phyloP scores from a whole-genome alignment of 2,329 filamentous ascomycete species.

The Chaetomiaceae sp. region DNA sequence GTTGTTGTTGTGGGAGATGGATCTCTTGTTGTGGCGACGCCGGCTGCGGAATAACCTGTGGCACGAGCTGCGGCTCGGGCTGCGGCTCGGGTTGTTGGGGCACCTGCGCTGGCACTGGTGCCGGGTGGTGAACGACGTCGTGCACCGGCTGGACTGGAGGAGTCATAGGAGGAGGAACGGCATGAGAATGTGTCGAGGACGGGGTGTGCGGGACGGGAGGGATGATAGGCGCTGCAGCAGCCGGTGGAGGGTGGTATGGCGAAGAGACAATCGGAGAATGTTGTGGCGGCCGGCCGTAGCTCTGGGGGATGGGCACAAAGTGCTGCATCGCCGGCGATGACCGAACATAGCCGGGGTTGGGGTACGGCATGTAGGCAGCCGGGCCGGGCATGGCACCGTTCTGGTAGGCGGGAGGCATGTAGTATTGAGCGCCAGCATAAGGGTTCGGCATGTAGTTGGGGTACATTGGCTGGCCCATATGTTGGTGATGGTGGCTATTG shows the following conservation, averaged over 20 bases:
- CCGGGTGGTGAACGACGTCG: constrained; percentile 4
- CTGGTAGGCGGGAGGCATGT: constrained; percentile 55
- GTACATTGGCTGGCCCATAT: constrained; percentile 45
- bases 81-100: constrained; percentile 5
- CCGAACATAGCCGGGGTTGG: constrained; percentile 39
- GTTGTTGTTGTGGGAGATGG: background rate
- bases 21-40: constrained; percentile 11
- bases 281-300: constrained; percentile 45
- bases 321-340: constrained; percentile 52
- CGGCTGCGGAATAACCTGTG: constrained; percentile 5
- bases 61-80: constrained; percentile 1
- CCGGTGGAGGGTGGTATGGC: constrained; percentile 52
- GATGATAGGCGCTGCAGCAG: constrained; percentile 39
- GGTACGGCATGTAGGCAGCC: constrained; percentile 46
- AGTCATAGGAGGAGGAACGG: constrained; percentile 40
- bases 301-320: constrained; percentile 48
- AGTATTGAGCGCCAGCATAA: constrained; percentile 28
- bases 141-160: constrained; percentile 44
- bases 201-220: constrained; percentile 47
- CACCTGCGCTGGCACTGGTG: constrained; percentile 1
- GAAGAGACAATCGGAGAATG: constrained; percentile 46
- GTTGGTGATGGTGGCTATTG: constrained; percentile 29
- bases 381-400: constrained; percentile 42
- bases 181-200: constrained; percentile 46
- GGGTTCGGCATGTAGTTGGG: constrained; percentile 40